phyloP scores from a whole-genome alignment of 225 moss, liverwort and hornwort genomes.

The Sphagnum tenellum region DNA sequence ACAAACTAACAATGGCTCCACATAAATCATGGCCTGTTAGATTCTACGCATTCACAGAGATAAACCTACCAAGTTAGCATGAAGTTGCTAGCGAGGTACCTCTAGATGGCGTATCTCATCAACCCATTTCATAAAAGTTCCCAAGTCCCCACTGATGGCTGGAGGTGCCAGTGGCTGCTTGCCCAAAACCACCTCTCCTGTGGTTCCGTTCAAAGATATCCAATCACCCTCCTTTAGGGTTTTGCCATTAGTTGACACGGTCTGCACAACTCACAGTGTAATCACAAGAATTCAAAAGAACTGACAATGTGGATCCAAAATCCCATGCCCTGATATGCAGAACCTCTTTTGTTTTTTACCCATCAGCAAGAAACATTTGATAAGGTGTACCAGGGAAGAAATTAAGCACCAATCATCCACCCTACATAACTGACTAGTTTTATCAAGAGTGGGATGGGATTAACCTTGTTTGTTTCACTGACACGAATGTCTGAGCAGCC shows the following conservation, averaged over 20 bases:
- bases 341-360: no score
- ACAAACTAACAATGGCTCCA: no score
- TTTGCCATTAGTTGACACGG: conserved; percentile 29
- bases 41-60: no score
- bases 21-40: no score
- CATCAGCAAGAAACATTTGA: no score
- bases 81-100: conserved; percentile 11
- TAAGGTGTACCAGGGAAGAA: no score
- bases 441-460: neutral
- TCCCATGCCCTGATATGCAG: no score
- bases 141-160: conserved; percentile 84
- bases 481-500: conserved; percentile 93
- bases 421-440: no score
- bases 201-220: conserved; percentile 87
- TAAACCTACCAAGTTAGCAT: no score
- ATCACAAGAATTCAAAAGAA: no score
- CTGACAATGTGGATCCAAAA: no score
- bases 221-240: conserved; percentile 79
- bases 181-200: conserved; percentile 80
- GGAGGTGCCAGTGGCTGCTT: conserved; percentile 80
- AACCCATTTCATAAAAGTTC: conserved; percentile 81
- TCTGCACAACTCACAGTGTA: conserved; percentile 23
- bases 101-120: conserved; percentile 53
- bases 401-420: no score
- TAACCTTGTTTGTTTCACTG: conserved; percentile 55